Percentiles rank a stretch among this genome's conserved stretches.
Evolutionary conservation across 2,329 filamentous ascomycete species (phyloP).

Genomic region (Cladophialophora immunda): DNA sequence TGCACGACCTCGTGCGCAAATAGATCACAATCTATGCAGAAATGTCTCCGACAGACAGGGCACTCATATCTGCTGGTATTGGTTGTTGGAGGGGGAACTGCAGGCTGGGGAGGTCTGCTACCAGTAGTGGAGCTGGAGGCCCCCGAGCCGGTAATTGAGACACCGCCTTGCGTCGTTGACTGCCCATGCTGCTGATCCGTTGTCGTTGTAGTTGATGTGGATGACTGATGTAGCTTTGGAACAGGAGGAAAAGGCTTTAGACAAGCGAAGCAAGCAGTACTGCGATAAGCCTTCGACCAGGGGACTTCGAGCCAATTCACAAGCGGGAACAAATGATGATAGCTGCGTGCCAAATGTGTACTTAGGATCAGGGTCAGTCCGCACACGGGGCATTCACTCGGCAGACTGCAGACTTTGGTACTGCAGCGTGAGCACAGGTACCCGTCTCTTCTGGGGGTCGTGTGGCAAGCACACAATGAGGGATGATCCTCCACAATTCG

Average conservation of each 20-base stretch:
- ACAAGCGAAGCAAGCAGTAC: conserved; percentile 79
- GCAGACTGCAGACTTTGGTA: conserved; percentile 87
- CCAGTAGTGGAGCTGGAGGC: neutral
- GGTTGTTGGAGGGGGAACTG: neutral
- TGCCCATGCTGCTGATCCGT: conserved; percentile 40
- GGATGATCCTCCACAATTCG: conserved; percentile 75
- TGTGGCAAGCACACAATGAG: conserved; percentile 91
- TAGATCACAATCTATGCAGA: conserved; percentile 97
- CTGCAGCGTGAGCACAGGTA: conserved; percentile 91
- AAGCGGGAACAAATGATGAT: conserved; percentile 90
- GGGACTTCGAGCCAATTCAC: conserved; percentile 90
- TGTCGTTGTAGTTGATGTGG: conserved; percentile 41
- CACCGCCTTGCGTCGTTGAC: neutral
- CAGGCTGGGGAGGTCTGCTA: conserved; percentile 6
- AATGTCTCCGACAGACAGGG: conserved; percentile 84
- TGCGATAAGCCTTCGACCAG: conserved; percentile 74
- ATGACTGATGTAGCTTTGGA: conserved; percentile 47
- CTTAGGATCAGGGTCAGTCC: conserved; percentile 91
- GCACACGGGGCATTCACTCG: conserved; percentile 90
- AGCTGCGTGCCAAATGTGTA: conserved; percentile 90
- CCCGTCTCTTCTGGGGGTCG: conserved; percentile 79
- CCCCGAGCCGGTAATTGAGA: neutral
- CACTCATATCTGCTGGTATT: conserved; percentile 75
- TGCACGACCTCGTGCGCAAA: conserved; percentile 94
- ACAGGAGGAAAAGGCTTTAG: conserved; percentile 72